Evolutionary conservation across 768 basidiomycete genomes (phyloP).

Genomic region (Favolaschia claudopus): DNA sequence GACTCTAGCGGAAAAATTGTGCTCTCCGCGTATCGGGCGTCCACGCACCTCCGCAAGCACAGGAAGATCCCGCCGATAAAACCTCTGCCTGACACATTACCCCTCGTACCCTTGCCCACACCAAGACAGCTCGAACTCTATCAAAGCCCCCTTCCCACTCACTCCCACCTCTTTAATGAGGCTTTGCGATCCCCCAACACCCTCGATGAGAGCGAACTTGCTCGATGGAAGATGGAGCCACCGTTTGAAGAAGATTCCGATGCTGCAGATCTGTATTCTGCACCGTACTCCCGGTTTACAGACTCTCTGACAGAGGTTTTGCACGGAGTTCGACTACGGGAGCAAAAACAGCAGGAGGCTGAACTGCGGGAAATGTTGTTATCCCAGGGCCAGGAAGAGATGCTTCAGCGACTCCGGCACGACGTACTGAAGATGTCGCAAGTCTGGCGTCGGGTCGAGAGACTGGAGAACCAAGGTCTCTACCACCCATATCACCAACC

Average conservation of each 20-base stretch:
- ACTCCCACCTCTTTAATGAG: not conserved
- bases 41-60: too few relatives aligned
- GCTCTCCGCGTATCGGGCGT: too few relatives aligned
- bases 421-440: not conserved
- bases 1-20: too few relatives aligned
- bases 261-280: not conserved
- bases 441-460: not conserved
- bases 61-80: too few relatives aligned
- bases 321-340: not conserved
- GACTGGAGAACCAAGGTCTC: not conserved
- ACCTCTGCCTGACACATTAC: too few relatives aligned
- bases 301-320: not conserved
- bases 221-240: not conserved
- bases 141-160: too few relatives aligned
- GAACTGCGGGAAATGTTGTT: not conserved
- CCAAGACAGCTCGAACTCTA: too few relatives aligned
- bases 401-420: not conserved
- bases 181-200: not conserved
- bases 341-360: not conserved
- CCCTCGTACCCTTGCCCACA: too few relatives aligned
- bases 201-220: not conserved
- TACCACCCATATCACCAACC: not conserved
- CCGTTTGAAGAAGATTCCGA: not conserved
- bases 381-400: not conserved
- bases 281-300: not conserved